Conservation (phyloP, 768 basidiomycete species). For the Mycena albidolilacea region DNA sequence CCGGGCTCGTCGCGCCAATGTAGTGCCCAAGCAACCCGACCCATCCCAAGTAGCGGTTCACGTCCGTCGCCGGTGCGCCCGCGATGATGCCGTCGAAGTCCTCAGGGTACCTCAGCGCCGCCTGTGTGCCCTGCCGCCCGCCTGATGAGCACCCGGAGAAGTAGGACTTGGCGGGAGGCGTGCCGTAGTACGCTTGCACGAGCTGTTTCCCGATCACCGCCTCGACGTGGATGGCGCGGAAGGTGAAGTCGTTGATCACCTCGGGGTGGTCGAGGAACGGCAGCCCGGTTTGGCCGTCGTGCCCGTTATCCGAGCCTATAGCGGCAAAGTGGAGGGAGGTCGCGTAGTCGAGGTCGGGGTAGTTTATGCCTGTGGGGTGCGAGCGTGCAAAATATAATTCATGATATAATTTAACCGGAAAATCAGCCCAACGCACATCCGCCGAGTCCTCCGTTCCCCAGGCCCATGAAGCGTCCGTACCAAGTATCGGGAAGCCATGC, state of each 20-base stretch:
- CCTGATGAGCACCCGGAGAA: too few species aligned
- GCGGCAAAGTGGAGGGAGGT: slow-evolving; percentile 38
- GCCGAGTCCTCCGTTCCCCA: slow-evolving; percentile 30
- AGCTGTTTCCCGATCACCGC: slow-evolving; percentile 41
- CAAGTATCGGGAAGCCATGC: slow-evolving; percentile 33
- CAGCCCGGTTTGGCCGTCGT: slow-evolving; percentile 34
- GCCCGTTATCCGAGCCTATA: slow-evolving; percentile 40
- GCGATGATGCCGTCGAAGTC: too few species aligned
- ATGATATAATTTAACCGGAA: too few species aligned
- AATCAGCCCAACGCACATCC: slow-evolving; percentile 20
- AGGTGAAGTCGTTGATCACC: slow-evolving; percentile 42
- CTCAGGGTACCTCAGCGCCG: too few species aligned
- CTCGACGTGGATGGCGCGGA: slow-evolving; percentile 22
- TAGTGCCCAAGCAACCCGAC: too few species aligned
- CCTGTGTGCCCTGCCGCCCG: too few species aligned
- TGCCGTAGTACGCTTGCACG: slow-evolving; percentile 40
- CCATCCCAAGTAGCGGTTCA: too few species aligned
- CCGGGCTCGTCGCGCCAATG: too few species aligned
- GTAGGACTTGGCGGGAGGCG: background rate
- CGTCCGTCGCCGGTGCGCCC: too few species aligned
- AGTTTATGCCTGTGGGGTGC: slow-evolving; percentile 20
- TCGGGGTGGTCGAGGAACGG: slow-evolving; percentile 40
- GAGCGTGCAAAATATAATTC: too few species aligned
- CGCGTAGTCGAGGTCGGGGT: slow-evolving; percentile 15
- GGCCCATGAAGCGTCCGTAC: slow-evolving; percentile 26